Base-by-base conservation (phyloP, 2,329 filamentous ascomycete species). In the Scedosporium aurantiacum region DNA sequence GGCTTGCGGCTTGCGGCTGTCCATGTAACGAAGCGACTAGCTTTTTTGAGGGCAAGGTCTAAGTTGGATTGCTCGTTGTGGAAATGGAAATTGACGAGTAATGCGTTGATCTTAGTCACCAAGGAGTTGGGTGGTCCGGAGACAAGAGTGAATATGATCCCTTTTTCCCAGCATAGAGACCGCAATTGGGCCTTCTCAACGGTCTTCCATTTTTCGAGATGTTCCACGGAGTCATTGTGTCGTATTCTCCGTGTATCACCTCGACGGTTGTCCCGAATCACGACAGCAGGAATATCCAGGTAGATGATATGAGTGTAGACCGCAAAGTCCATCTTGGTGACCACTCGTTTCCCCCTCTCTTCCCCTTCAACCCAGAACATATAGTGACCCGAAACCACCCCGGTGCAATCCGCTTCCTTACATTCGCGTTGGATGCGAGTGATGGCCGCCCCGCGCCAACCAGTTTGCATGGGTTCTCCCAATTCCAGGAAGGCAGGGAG, bases 271-370 rank as follows among this genome's bases (percentile, higher is more conserved):
- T 75, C 59, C 0, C 63, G 63, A 16, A 85, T 68, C 0, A 68
- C 25, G 1, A 74, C 65, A 0, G 73, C 64, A 1, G 72, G 65
- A 1, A 75, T 66, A 52, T 81, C 69, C 28, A 87, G 66, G 65
- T 87, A 86, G 12, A 87, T 52, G 14, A 88, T 81, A 64, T 87
- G 82, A 0, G 81, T 83, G 67, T 76, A 87, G 0, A 69, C 74
- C 0, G 72, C 52, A 3, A 77, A 57, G 61, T 87, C 83, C 6
- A 66, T 70, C 1, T 69, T 10, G 0, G 79, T 85, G 58, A 69
- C 74, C 0, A 82, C 74, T 5, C 63, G 16, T 0, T 67, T 18
- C 37, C 67, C 70, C n/a, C 27, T 43, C 7, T 67, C 62, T 0
- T 74, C 25, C 74, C 70, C 4, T 27, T 79, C 73, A 0, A 63